Percentiles rank a stretch among this genome's conserved stretches.
phyloP scores from a whole-genome alignment of 805 yeast genomes.

The Cyberlindnera lachancei region DNA sequence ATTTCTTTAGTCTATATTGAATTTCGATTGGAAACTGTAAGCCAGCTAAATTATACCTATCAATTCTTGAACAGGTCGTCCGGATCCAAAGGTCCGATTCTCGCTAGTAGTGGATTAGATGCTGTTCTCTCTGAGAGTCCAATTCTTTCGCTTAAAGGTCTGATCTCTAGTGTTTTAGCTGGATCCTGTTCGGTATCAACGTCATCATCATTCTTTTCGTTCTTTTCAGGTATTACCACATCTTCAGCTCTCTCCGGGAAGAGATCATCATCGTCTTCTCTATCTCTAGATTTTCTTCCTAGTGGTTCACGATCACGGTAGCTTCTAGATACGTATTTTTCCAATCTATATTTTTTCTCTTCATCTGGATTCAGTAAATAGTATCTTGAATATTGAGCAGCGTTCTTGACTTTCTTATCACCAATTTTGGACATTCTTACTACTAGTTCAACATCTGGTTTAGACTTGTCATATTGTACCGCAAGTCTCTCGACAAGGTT shows the following conservation, averaged over 20 bases:
- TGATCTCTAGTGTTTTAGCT: too few species aligned
- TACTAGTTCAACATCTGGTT: slow-evolving; percentile 12
- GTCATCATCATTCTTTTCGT: background rate
- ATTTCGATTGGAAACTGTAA: too few species aligned
- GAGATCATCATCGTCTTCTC: slow-evolving; percentile 10
- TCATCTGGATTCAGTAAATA: slow-evolving; percentile 21
- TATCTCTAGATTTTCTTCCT: slow-evolving; percentile 10
- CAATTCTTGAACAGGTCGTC: slow-evolving; percentile 2
- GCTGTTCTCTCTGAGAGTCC: background rate
- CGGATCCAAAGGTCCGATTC: background rate
- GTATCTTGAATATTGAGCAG: slow-evolving; percentile 21
- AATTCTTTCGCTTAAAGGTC: background rate
- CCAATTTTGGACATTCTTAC: slow-evolving; percentile 14
- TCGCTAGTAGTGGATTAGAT: background rate
- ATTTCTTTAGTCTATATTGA: too few species aligned
- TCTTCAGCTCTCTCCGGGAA: slow-evolving; percentile 13
- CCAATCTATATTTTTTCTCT: slow-evolving; percentile 3
- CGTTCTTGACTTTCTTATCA: slow-evolving; percentile 22
- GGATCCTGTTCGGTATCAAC: too few species aligned
- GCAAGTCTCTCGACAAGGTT: slow-evolving; percentile 6
- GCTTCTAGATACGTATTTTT: slow-evolving; percentile 1
- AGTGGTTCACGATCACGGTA: slow-evolving; percentile 14
- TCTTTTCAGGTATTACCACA: background rate
- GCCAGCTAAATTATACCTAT: background rate
- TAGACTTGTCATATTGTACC: slow-evolving; percentile 4